phyloP scores from a whole-genome alignment of 306 rosid genomes.

The Rosa persica region DNA sequence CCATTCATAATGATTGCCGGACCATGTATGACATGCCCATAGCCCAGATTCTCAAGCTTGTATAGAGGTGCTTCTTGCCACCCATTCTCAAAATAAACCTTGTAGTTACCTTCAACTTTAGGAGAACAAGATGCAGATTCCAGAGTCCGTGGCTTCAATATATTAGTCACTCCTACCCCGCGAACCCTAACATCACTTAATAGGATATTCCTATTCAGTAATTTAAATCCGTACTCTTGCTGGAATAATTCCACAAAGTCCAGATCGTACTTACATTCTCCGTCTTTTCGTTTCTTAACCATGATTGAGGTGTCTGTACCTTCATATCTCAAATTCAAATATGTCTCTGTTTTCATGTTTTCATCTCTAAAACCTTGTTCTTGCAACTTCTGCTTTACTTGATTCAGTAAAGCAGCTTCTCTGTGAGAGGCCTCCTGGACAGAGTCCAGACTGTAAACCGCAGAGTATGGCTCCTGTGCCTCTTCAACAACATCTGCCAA shows the following conservation, averaged over 20 bases:
- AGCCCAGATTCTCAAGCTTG: conserved; percentile 79
- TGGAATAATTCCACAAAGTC: conserved; percentile 74
- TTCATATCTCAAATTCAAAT: conserved; percentile 89
- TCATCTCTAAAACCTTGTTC: conserved; percentile 77
- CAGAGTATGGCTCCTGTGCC: conserved; percentile 83
- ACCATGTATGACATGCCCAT: conserved; percentile 59
- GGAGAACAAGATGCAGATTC: conserved; percentile 51
- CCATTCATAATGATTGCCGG: conserved; percentile 95
- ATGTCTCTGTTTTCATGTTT: conserved; percentile 61
- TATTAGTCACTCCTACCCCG: conserved; percentile 81
- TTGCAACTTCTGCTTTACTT: conserved; percentile 68
- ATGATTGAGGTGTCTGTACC: too few species aligned
- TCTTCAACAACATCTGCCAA: conserved; percentile 98
- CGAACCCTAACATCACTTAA: conserved; percentile 84
- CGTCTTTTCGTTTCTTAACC: too few species aligned
- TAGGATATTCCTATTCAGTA: conserved; percentile 68
- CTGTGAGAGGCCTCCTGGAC: conserved; percentile 55
- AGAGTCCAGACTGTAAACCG: conserved; percentile 64
- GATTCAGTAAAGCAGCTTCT: conserved; percentile 56
- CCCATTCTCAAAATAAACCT: conserved; percentile 78
- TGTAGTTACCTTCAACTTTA: conserved; percentile 62
- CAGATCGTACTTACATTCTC: conserved; percentile 50
- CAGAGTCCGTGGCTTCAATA: conserved; percentile 67
- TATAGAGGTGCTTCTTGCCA: conserved; percentile 82
- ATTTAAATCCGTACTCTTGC: conserved; percentile 85